These are phyloP conservation scores for Eucalyptus pauciflora DNA, from an alignment of 345 rosid genomes.

Conservation along the genomic window DNA sequence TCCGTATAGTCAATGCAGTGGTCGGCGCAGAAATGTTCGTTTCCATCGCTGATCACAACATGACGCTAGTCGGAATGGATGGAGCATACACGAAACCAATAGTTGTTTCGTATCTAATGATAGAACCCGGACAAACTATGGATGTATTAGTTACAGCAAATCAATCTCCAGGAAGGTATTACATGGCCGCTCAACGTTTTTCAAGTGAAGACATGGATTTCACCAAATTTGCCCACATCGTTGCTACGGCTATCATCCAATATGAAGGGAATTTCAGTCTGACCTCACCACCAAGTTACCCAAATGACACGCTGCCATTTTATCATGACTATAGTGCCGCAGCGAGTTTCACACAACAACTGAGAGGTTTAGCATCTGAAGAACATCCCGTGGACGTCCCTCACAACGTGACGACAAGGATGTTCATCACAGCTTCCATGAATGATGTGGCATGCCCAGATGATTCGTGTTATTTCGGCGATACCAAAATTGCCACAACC, in stretches of 20 bases:
- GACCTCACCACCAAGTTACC: not conserved
- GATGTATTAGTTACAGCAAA: not conserved
- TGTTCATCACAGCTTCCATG: not conserved
- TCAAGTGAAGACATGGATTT: not conserved
- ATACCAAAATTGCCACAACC: not conserved
- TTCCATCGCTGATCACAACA: conserved; percentile 11
- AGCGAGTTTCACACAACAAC: not conserved
- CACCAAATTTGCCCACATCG: not conserved
- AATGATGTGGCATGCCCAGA: not conserved
- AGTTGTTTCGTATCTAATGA: not conserved
- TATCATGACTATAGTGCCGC: not conserved
- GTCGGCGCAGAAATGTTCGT: conserved; percentile 10
- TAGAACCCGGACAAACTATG: conserved; percentile 20
- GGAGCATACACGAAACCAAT: conserved; percentile 12
- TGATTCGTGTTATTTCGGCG: not conserved
- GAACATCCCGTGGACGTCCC: not conserved
- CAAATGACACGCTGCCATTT: not conserved
- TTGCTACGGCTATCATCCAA: not conserved
- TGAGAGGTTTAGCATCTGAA: not conserved
- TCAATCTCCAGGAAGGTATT: not conserved
- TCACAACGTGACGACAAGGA: not conserved
- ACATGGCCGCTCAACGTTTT: not conserved
- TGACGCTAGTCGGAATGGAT: conserved; percentile 11
- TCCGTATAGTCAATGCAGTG: conserved; percentile 14
- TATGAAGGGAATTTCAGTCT: not conserved